Evolutionary conservation across 73 alveolate species (phyloP), one percentile per base, ranked within the genome.

Genomic region (Paramecium biaurelia): DNA sequence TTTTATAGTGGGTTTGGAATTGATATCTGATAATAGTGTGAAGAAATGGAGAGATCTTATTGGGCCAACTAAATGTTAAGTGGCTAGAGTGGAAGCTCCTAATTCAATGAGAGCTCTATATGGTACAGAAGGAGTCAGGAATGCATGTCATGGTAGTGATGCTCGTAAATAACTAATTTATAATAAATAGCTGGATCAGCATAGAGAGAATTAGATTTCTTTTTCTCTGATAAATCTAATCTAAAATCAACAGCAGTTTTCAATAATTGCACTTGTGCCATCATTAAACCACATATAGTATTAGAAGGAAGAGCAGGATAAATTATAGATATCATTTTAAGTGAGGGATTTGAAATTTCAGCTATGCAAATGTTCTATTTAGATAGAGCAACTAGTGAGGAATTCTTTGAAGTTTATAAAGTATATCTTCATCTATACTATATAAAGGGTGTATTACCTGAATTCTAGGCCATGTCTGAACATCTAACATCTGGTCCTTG

Each of bases 341-440:
- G 96, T 18, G 99, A 97, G 89, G 99, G 99, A n/a, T 98, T 97
- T 84, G 99, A 98, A 90, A 95, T 98, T 34, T 96, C 99, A 20
- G 98, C 99, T 11, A 84, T 98, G 96, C 96, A 96, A 92, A 94
- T 97, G 96, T 96, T 97, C 86, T 90, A 93, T 85, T 79, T 98
- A 35, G 99, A 98, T 76, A 96, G 95, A 63, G 95, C 96, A 8
- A 95, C 98, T 3, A 99, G 99, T 21, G 99, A 98, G 63, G 99
- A 98, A 86, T 97, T 96, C 92, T 97, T 96, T 86, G 99, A 98
- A 93, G 98, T 98, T 74, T 98, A 98, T 92, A 98, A 96, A 85
- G 96, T 89, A 42, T 34, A 30, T 41, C 6, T 23, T 30, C 0
- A 43, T 12, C 5, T 3, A 21, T 37, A 11, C 0, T 14, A 11